Evolutionary conservation across 108 stramenopile species (phyloP), one percentile per base, ranked within the genome.

Genomic region (Craspedostauros australis): DNA sequence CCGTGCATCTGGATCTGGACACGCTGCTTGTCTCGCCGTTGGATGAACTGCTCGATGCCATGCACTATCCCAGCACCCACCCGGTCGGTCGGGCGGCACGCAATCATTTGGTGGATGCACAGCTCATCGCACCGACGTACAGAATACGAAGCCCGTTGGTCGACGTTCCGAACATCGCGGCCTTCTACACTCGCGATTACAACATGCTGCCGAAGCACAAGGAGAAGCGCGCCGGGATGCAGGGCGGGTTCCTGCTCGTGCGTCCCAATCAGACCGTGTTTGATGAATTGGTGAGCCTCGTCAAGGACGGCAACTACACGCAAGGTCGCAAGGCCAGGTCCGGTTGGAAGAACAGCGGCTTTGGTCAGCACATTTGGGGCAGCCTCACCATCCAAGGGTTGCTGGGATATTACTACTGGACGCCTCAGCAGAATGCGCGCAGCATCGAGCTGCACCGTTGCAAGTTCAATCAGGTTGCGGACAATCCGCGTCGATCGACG

Each of bases 231-330:
- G 65, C 56, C 1, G 81, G 79, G 5, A 70, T 78, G 33, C 88
- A 91, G 63, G 88, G 86, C 20, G 88, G 89, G 0, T 86, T 91
- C 33, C 26, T 91, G 6, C 62, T 91, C 39, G 36, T 84, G 1
- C 57, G 80, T 16, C 89, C 89, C 3, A 66, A 45, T 27, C 43
- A 73, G 28, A 39, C 36, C 1, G 37, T 48, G 8, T 86, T 77
- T 41, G 50, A 77, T 9, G 75, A 80, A 58, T 75, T 81, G 16
- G 66, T 73, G 44, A 53, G 57, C 15, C 59, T 88, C 32, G 66
- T 88, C 0, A 27, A 79, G 23, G 62, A 72, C 45, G 88, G 83
- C n/a, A 53, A 82, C 12, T 79, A 55, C 40, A 19, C 29, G n/a
- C 37, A 49, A 25, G 59, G 63, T 4, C 25, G 29, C 21, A 71